Percentiles rank a stretch among this genome's conserved stretches.
phyloP scores from a whole-genome alignment of 306 rosid genomes.

The Cucumis sativus region Cucumber_9930_V3 NC_026659.2:25712001-25712500 shows the following conservation, averaged over 20 bases:
- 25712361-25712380: background rate
- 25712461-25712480: background rate
- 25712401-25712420: background rate
- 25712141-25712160: background rate
- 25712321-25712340: background rate
- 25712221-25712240: slow-evolving; percentile 99
- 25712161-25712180: slow-evolving; percentile 99
- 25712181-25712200: slow-evolving; percentile 99
- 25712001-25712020: slow-evolving; percentile 99
- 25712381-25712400: background rate
- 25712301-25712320: background rate
- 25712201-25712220: slow-evolving; percentile 97
- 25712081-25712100: background rate
- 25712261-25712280: slow-evolving; percentile 96
- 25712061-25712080: background rate
- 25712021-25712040: slow-evolving; percentile 99
- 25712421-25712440: background rate
- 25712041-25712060: slow-evolving; percentile 7
- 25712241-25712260: slow-evolving; percentile 99
- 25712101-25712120: background rate
- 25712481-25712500: background rate
- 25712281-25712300: slow-evolving; percentile 39
- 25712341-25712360: background rate
- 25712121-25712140: background rate
- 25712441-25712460: background rate